Percentiles rank a stretch among this genome's conserved stretches.
Evolutionary conservation across 768 basidiomycete species (phyloP).

Genomic region (Lentinula guzmanii): DNA sequence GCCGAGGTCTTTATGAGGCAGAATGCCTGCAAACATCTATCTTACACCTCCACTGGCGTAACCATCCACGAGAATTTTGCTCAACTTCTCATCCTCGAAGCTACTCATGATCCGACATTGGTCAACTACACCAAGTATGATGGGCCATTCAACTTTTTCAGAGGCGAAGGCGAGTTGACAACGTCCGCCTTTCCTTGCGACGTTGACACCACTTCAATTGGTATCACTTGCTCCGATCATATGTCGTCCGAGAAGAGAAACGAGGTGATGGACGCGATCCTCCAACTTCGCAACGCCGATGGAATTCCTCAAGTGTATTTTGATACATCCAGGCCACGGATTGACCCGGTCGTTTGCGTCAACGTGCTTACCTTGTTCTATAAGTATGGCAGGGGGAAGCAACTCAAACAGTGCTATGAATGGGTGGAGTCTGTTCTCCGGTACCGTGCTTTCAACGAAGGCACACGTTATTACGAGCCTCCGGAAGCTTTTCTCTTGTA

Average conservation of each 20-base stretch:
- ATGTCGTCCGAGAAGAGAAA: slow-evolving; percentile 17
- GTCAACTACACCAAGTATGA: slow-evolving; percentile 36
- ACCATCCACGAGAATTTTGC: slow-evolving; percentile 48
- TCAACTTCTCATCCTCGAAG: slow-evolving; percentile 52
- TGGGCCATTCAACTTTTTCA: slow-evolving; percentile 51
- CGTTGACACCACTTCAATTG: slow-evolving; percentile 54
- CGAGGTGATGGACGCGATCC: slow-evolving; percentile 53
- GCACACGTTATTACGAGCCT: slow-evolving; percentile 51
- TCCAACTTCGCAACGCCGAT: slow-evolving; percentile 40
- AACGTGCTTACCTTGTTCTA: slow-evolving; percentile 47
- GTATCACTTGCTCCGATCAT: slow-evolving; percentile 28
- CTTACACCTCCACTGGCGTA: slow-evolving; percentile 36
- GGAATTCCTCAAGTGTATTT: slow-evolving; percentile 42
- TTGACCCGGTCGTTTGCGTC: slow-evolving; percentile 49
- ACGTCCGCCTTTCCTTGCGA: slow-evolving; percentile 48
- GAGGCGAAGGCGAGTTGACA: slow-evolving; percentile 35
- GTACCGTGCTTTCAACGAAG: slow-evolving; percentile 48
- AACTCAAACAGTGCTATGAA: slow-evolving; percentile 36
- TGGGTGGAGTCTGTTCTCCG: slow-evolving; percentile 46
- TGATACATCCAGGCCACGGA: slow-evolving; percentile 36
- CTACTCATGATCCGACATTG: slow-evolving; percentile 35
- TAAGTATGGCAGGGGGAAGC: slow-evolving; percentile 38
- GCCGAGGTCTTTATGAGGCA: slow-evolving; percentile 33
- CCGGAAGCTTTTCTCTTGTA: slow-evolving; percentile 1
- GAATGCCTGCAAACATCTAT: slow-evolving; percentile 35